phyloP scores from a whole-genome alignment of 371 early-diverging fungal genomes.

The Circinella umbellata region DNA sequence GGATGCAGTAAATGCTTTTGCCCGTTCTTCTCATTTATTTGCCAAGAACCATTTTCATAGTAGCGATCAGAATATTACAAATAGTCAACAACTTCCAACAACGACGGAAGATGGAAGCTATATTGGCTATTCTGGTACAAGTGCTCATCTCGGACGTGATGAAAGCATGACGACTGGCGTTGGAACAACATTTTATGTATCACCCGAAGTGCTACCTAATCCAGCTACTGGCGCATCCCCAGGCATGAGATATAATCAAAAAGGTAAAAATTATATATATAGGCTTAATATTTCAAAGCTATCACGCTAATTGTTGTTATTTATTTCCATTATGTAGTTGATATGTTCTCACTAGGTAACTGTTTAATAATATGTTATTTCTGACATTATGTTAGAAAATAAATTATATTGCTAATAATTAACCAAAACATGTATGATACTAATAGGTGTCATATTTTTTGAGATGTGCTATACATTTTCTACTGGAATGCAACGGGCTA shows the following conservation, averaged over 20 bases:
- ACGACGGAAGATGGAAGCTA: slow-evolving; percentile 32
- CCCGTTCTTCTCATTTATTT: slow-evolving; percentile 16
- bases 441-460: slow-evolving; percentile 65
- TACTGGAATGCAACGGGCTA: slow-evolving; percentile 79
- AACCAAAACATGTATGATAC: no score
- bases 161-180: slow-evolving; percentile 80
- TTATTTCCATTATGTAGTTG: slow-evolving; percentile 27
- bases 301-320: background rate
- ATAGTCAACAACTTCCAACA: background rate
- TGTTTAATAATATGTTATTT: slow-evolving; percentile 10
- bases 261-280: slow-evolving; percentile 23
- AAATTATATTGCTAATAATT: no score
- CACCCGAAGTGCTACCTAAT: slow-evolving; percentile 80
- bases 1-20: slow-evolving; percentile 44
- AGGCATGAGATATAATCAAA: slow-evolving; percentile 61
- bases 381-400: no score
- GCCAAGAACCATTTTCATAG: slow-evolving; percentile 5
- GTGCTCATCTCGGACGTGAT: slow-evolving; percentile 40
- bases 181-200: slow-evolving; percentile 94
- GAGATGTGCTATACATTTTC: slow-evolving; percentile 75
- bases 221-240: slow-evolving; percentile 42
- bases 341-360: slow-evolving; percentile 50
- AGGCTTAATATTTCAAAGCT: background rate
- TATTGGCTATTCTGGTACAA: slow-evolving; percentile 52
- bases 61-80: slow-evolving; percentile 10